phyloP scores from a whole-genome alignment of 768 basidiomycete genomes.

The Boletellus ananiceps region DNA sequence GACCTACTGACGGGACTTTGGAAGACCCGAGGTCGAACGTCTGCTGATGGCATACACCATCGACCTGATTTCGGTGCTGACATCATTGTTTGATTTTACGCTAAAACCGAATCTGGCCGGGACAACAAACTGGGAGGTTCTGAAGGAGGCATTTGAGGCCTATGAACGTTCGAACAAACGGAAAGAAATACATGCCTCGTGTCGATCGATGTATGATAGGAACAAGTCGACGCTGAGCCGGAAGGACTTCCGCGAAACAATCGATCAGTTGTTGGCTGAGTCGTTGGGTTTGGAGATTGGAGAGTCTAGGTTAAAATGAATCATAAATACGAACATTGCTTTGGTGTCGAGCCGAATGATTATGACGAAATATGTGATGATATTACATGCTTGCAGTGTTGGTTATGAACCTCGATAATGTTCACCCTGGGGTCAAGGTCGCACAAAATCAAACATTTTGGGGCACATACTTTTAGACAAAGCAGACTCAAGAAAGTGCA shows the following conservation, averaged over 20 bases:
- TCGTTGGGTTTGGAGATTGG: not conserved
- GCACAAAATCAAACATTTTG: no score
- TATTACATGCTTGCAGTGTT: no score
- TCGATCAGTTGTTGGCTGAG: not conserved
- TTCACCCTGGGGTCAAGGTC: no score
- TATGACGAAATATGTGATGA: no score
- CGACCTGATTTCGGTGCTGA: conserved; percentile 3
- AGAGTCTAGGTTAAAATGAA: not conserved
- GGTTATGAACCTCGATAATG: no score
- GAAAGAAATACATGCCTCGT: not conserved
- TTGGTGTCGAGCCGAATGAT: no score
- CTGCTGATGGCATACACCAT: conserved; percentile 3
- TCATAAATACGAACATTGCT: not conserved
- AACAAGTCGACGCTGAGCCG: not conserved
- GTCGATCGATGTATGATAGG: not conserved
- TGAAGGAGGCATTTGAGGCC: conserved; percentile 4
- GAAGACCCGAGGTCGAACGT: conserved; percentile 1
- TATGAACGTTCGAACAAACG: conserved; percentile 1
- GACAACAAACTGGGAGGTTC: conserved; percentile 1
- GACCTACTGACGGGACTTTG: not conserved
- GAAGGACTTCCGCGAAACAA: not conserved
- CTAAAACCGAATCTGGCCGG: conserved; percentile 7
- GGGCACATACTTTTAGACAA: no score
- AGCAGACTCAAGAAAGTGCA: no score
- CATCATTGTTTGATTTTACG: conserved; percentile 1